These are phyloP conservation scores for Leccinum pellstonianum DNA, from an alignment of 768 basidiomycete genomes.

Conservation along the genomic window DNA sequence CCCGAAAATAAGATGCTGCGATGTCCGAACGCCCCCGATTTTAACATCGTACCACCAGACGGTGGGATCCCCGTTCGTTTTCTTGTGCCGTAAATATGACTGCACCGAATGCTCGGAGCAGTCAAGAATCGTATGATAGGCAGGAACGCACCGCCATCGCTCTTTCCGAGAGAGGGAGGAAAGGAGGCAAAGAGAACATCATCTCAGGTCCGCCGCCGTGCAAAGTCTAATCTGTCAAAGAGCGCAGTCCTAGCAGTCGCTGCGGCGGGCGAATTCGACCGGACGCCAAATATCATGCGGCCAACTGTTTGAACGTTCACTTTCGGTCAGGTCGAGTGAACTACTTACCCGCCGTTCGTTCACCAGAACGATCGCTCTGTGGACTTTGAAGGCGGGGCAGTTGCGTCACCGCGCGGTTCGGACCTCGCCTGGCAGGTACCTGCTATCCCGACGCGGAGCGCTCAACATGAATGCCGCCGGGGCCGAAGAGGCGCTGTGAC, in stretches of 20 bases:
- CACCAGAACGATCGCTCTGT: not conserved
- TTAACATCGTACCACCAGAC: not conserved
- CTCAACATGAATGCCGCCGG: not conserved
- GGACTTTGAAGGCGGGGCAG: not conserved
- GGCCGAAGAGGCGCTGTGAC: not conserved
- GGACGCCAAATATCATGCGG: not conserved
- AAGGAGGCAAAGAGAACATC: not conserved
- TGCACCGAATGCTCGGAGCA: not conserved
- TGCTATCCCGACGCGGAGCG: not conserved
- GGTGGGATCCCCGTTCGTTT: not conserved
- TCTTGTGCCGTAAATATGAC: not conserved
- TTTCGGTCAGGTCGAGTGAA: not conserved
- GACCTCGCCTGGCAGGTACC: not conserved
- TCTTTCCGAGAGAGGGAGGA: not conserved
- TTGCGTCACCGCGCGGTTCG: not conserved
- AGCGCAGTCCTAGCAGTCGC: not conserved
- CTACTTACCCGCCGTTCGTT: not conserved
- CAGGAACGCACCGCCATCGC: not conserved
- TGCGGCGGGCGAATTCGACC: not conserved
- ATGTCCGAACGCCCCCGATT: not conserved
- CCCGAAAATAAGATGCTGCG: not conserved
- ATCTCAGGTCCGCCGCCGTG: not conserved
- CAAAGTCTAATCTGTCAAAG: slow-evolving; percentile 12
- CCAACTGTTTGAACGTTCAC: not conserved
- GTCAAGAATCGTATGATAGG: not conserved